Evolutionary conservation across 2,329 filamentous ascomycete species (phyloP), one percentile per base, ranked within the genome.

Genomic region (Arthrobotrys pseudoclavata): DNA sequence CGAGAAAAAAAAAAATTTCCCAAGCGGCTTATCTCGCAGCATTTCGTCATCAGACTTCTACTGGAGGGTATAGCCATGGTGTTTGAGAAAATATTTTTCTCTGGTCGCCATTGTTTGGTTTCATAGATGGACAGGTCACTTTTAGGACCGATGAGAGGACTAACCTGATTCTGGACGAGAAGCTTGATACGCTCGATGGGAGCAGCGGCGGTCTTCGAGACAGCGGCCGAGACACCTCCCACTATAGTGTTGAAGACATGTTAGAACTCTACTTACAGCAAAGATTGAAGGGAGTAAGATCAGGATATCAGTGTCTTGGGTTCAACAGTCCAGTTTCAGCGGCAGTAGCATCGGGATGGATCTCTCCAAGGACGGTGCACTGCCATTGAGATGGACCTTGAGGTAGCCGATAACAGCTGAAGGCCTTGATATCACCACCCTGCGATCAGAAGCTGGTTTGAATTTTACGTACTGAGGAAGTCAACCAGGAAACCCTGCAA

Each of bases 101-200:
- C 47, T 24, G 10, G 40, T 50, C 24, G 31, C 24, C 34, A 22
- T 24, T 26, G 52, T 68, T 37, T 55, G 18, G 22, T 10, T 12
- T 48, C 12, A 10, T 40, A 52, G 31, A 26, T n/a, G 42, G n/a
- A 29, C 29, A 37, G 5, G 13, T n/a, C 18, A 57, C 13, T 24
- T 31, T n/a, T 18, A 47, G 55, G 50, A 55, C 47, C 15, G 31
- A 60, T 9, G 26, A 77, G 47, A 69, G 34, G 69, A 89, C 93
- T 82, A 90, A 97, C 94, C 92, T 99, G 96, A 90, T 99, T 99
- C 91, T 99, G 96, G 89, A 99, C 96, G 85, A 99, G 93, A 85
- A 99, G 96, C 94, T 99, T 99, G 88, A 99, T 92, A 94, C 96
- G 96, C 94, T 99, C 96, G 84, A 99, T 99, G 88, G 96, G 96